These are phyloP conservation scores for Venturiaceae sp. DNA, from an alignment of 2,329 filamentous ascomycete genomes.

Conservation along the genomic window DNA sequence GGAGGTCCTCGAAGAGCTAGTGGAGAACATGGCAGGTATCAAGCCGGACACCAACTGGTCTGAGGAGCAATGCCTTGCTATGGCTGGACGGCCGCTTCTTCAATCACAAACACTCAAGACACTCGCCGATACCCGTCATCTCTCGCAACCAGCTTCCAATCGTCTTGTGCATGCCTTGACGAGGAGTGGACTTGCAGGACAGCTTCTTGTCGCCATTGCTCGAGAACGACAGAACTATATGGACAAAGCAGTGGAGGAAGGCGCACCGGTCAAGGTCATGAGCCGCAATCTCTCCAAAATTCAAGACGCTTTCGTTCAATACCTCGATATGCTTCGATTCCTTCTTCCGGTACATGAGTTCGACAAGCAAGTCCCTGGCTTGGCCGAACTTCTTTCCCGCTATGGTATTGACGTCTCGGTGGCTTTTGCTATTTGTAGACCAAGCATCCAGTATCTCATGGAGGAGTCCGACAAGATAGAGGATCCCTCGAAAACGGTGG, in stretches of 20 bases:
- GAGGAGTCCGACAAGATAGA: slow-evolving; percentile 9
- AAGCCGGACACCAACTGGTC: slow-evolving; percentile 80
- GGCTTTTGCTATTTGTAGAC: slow-evolving; percentile 75
- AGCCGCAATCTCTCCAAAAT: slow-evolving; percentile 86
- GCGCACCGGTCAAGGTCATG: slow-evolving; percentile 79
- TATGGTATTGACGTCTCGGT: slow-evolving; percentile 72
- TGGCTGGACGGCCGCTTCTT: slow-evolving; percentile 76
- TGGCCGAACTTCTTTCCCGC: slow-evolving; percentile 62
- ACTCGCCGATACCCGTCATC: slow-evolving; percentile 72
- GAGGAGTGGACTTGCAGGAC: slow-evolving; percentile 67
- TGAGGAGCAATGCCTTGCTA: slow-evolving; percentile 74
- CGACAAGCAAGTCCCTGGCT: slow-evolving; percentile 64
- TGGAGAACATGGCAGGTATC: slow-evolving; percentile 89
- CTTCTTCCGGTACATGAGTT: slow-evolving; percentile 71
- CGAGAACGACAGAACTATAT: slow-evolving; percentile 85
- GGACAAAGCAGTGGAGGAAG: slow-evolving; percentile 59
- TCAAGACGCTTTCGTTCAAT: slow-evolving; percentile 75
- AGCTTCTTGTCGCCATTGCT: slow-evolving; percentile 79
- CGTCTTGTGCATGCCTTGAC: slow-evolving; percentile 72
- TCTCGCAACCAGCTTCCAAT: slow-evolving; percentile 63
- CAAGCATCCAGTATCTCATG: slow-evolving; percentile 55
- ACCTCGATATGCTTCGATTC: slow-evolving; percentile 76
- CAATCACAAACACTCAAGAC: slow-evolving; percentile 72
- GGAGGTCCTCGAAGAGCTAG: slow-evolving; percentile 82
- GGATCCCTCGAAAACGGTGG: slow-evolving; percentile 11